These are phyloP conservation scores for Sporobolomyces pararoseus DNA, from an alignment of 768 basidiomycete genomes.

Conservation along the genomic window DNA sequence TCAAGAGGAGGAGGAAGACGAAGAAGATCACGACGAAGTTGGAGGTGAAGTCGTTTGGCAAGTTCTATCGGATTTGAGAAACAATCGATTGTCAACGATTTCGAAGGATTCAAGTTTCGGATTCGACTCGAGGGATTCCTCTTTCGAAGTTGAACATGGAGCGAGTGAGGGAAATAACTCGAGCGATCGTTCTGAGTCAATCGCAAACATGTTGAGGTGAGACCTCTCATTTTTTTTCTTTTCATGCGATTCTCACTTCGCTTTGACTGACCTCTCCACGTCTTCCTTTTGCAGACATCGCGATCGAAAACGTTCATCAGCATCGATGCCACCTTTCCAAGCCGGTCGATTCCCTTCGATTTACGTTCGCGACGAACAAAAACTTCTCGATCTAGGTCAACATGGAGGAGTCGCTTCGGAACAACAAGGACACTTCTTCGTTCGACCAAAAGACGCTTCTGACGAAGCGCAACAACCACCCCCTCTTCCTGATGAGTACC, in stretches of 20 bases:
- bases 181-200: neutral
- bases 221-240: neutral
- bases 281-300: conserved; percentile 20
- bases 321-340: conserved; percentile 4
- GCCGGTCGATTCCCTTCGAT: conserved; percentile 30
- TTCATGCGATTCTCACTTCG: too few species aligned
- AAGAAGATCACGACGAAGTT: conserved; percentile 10
- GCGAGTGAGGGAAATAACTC: neutral
- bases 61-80: conserved; percentile 30
- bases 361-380: conserved; percentile 29
- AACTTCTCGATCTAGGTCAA: conserved; percentile 25
- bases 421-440: conserved; percentile 28
- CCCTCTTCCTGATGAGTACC: conserved; percentile 4
- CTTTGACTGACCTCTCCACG: too few species aligned
- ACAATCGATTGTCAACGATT: conserved; percentile 20
- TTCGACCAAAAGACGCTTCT: conserved; percentile 12
- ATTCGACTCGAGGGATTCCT: conserved; percentile 28
- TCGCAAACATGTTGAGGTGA: conserved; percentile 23
- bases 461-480: neutral
- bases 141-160: conserved; percentile 8
- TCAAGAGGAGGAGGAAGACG: conserved; percentile 10
- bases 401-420: conserved; percentile 30
- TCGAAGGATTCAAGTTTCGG: conserved; percentile 29
- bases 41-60: conserved; percentile 33
- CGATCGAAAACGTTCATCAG: conserved; percentile 16